A percentile compares a stretch with the other conserved stretches of the same genome.
Evolutionary conservation across 2,329 filamentous ascomycete species (phyloP).

Genomic region (Diplodia corticola): DNA sequence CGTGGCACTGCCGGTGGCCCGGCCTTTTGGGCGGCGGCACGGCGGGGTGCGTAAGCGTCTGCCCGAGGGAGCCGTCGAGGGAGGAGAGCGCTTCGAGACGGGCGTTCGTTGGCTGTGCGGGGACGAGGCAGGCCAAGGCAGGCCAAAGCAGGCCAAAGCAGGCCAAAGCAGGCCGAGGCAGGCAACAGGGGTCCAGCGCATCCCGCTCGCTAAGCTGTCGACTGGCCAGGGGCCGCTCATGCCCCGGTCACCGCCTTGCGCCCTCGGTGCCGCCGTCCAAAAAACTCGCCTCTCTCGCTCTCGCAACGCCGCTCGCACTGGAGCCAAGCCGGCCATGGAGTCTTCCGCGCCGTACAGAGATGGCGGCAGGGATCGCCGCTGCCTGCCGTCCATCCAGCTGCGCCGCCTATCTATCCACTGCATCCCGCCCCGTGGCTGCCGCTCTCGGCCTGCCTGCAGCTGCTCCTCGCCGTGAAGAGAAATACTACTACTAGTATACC

Average conservation of each 20-base stretch:
- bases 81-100: conserved; percentile 12
- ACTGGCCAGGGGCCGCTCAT: conserved; percentile 22
- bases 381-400: background rate
- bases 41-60: background rate
- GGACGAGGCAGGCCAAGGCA: no score
- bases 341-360: conserved; percentile 27
- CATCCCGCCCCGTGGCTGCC: conserved; percentile 8
- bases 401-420: background rate
- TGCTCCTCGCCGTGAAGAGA: background rate
- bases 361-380: conserved; percentile 24
- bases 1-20: background rate
- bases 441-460: background rate
- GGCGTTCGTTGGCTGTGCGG: conserved; percentile 10
- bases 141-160: no score
- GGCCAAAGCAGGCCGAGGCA: no score
- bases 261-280: background rate
- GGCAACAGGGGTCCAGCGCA: background rate
- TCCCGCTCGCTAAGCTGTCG: conserved; percentile 17
- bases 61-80: no score
- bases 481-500: background rate
- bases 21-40: background rate
- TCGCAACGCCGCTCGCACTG: background rate
- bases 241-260: conserved; percentile 20
- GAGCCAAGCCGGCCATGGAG: conserved; percentile 20
- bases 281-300: background rate